Evolutionary conservation across 2,329 filamentous ascomycete genomes (phyloP), one percentile per base, ranked within the genome.

Genomic region (Thelonectria rubi): DNA sequence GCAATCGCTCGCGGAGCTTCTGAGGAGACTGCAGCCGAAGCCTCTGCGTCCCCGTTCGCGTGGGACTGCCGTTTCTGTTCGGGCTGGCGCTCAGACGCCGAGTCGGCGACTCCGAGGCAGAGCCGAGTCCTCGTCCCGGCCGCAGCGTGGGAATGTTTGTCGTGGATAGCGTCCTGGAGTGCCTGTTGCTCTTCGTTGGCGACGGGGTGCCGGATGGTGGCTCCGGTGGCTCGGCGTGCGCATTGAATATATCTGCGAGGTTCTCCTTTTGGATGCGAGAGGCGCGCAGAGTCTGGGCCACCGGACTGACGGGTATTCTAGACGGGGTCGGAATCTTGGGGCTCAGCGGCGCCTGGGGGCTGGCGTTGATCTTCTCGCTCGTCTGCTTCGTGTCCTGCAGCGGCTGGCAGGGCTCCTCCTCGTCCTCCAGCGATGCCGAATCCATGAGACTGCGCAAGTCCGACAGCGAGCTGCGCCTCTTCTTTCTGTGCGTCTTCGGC

Each of bases 381-480:
- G 83, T 86, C 65, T 83, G 79, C 68, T 84, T 81, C 73, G 83
- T 81, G 67, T 82, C 75, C 65, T 82, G 82, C 20, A 87, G 75
- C 3, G 84, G 83, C 72, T 83, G 81, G 14, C 80, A 67, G 9
- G 77, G 65, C 48, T 76, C 54, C 2, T 45, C 42, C 2, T 75
- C 68, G 1, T 78, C 74, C 21, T 77, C 75, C 12, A 89, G 76
- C 11, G 81, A 84, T 9, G 88, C 82, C 57, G 86, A 83, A 42
- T 83, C 84, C 78, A 94, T 88, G 17, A 92, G 80, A 58, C 81
- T 84, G 68, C 88, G 91, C 49, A 98, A 82, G 75, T 98, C 94
- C 5, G 94, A 97, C 43, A 98, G 80, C 24, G 94, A 97, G 78
- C 94, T 97, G 74, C 94, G 89, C 57, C 94, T 86, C 80, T 97